phyloP scores from a whole-genome alignment of 257 asterid species.

The Ocimum tenuiflorum region DNA sequence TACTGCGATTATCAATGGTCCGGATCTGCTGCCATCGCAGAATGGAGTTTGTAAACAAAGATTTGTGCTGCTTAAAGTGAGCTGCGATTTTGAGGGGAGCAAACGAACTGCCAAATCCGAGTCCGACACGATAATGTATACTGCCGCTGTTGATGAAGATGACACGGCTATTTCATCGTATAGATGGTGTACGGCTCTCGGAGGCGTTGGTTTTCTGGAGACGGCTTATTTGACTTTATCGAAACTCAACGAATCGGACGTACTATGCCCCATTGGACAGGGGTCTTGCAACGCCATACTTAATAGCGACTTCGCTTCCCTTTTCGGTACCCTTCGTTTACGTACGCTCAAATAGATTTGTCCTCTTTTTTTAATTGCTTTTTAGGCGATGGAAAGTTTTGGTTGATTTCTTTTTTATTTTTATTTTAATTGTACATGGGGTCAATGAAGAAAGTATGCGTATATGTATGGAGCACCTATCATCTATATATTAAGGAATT shows the following conservation, averaged over 20 bases:
- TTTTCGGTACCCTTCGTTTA: conserved; percentile 46
- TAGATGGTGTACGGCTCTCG: conserved; percentile 54
- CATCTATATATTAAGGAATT: no score
- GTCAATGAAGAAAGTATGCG: no score
- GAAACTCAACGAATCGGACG: conserved; percentile 61
- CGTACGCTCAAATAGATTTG: background rate
- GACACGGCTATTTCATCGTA: conserved; percentile 31
- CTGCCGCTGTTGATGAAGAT: conserved; percentile 12
- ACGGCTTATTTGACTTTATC: conserved; percentile 58
- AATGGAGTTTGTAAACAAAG: conserved; percentile 31
- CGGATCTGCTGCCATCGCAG: conserved; percentile 15
- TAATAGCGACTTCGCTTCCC: conserved; percentile 57
- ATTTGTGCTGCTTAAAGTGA: conserved; percentile 36
- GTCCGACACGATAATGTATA: conserved; percentile 17
- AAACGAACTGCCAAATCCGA: conserved; percentile 28
- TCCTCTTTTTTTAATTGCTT: background rate
- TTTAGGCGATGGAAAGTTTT: background rate
- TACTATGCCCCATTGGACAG: conserved; percentile 59
- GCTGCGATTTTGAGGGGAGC: conserved; percentile 35
- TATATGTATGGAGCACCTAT: no score
- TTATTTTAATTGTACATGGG: no score
- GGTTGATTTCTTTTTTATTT: no score
- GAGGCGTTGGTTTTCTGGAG: conserved; percentile 61
- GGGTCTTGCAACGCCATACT: conserved; percentile 60
- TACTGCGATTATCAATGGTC: background rate